Evolutionary conservation across 768 basidiomycete genomes (phyloP), one percentile per base, ranked within the genome.

Genomic region (Russula sp.): DNA sequence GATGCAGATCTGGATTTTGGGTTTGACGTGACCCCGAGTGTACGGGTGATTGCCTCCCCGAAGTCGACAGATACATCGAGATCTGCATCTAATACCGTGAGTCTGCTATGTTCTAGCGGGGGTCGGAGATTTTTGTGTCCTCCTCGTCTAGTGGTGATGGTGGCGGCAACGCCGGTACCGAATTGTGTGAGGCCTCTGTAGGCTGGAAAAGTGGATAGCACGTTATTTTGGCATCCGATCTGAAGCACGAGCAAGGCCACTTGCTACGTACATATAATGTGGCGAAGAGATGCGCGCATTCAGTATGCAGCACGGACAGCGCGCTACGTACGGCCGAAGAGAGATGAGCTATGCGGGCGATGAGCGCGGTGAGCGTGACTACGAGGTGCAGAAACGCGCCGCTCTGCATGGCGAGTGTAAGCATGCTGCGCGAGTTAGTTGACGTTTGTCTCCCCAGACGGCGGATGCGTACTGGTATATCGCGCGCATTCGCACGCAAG

Each of bases 341-440:
- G 9, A 68, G 58, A 20, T 62, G 66, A 3, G 57, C 52, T 71
- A 89, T 73, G 62, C 90, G 80, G 3, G 87, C 87, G 50, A 81
- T 75, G 44, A 89, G 80, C 14, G 84, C 88, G 26, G 79, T 76
- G 48, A 92, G 77, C 5, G 83, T 76, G 52, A 93, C 71, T n/a
- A 86, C 74, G 18, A 89, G 71, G 65, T 88, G 87, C 14, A 88
- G 76, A 70, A 93, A 93, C 20, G 89, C 85, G 20, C 86, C 89
- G 0, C 83, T 81, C 71, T 87, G 88, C 79, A 92, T 82, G 38
- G 83, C 81, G 28, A 85, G 76, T 32, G 78, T 75, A 63, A 90
- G 84, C 32, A 81, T 81, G 51, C 90, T 92, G 26, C 44, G 44
- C 10, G 48, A 54, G 13, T 65, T 28, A 56, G 50, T 59, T 20